Evolutionary conservation across 768 basidiomycete species (phyloP), one percentile per base, ranked within the genome.

Genomic region (Rhizopogon sp.): DNA sequence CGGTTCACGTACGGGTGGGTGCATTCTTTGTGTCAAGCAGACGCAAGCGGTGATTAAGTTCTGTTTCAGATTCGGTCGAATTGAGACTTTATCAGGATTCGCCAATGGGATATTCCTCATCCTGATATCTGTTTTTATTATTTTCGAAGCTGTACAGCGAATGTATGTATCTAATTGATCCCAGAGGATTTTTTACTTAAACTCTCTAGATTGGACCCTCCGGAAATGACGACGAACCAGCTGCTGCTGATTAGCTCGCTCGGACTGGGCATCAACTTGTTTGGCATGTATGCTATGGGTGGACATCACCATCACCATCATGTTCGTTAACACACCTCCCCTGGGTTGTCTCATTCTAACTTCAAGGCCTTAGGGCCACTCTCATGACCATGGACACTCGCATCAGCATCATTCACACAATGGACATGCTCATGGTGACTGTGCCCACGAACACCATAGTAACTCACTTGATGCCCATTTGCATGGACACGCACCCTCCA

Each of bases 251-350:
- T 99, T 50, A 96, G 93, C 58, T 82, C 86, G 4, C 70, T 98
- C 28, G 97, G 97, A 7, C 75, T 99, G 9, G 93, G 78, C 1
- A 93, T 99, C 45, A 99, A 99, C 68, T 72, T 99, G 17, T 98
- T 98, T 62, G 97, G 97, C 39, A 97, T 99, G 93, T 91, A 94
- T 66, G 97, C 97, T 1, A 99, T 97, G 79, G 97, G 97, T 5
- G 94, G 93, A 3, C 93, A 95, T 67, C 87, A 89, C 66, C 90
- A 95, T 68, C 87, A 89, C 66, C 90, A 70, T 60, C 90, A 90
- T 73, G 88, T 89, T 74, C 41, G 76, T 74, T 39, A 17, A 7
- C 51, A 57, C 43, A 44, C 42, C 10, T 17, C 35, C 14, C 53
- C 39, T 43, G 22, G 37, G 10, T 53, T 47, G 39, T 37, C n/a